These are phyloP conservation scores for Gillenia trifoliata DNA, from an alignment of 306 rosid genomes.

Conservation along the genomic window DNA sequence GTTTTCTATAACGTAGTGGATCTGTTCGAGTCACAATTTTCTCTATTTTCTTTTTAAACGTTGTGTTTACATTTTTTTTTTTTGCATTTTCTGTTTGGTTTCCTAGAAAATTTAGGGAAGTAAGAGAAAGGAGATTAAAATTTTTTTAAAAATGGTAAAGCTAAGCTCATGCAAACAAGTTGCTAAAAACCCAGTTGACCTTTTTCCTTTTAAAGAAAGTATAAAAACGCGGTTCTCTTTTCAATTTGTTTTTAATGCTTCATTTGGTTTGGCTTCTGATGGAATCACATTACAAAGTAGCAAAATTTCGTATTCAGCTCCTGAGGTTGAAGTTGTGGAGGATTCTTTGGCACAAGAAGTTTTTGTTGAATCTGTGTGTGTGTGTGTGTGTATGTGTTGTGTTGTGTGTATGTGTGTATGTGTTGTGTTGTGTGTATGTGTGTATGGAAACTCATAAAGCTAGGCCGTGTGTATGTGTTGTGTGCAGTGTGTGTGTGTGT, in stretches of 20 bases:
- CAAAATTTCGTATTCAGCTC: neutral
- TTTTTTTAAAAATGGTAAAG: neutral
- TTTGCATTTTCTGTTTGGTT: constrained; percentile 3
- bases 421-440: no score
- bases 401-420: no score
- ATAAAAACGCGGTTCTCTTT: neutral
- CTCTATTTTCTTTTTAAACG: neutral
- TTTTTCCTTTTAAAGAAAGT: neutral
- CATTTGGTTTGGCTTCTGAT: neutral
- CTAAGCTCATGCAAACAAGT: constrained; percentile 5
- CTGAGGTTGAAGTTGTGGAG: constrained; percentile 2
- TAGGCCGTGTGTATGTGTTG: no score
- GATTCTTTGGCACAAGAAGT: no score
- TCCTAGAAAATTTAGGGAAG: constrained; percentile 5
- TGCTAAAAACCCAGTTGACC: constrained; percentile 8
- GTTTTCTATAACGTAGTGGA: constrained; percentile 12
- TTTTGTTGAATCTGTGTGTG: no score
- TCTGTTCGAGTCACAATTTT: no score
- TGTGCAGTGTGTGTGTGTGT: no score
- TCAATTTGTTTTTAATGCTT: neutral
- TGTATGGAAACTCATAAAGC: no score
- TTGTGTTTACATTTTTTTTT: neutral
- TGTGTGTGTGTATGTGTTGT: no score
- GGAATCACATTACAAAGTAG: neutral
- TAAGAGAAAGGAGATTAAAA: neutral